Evolutionary conservation across 2,329 filamentous ascomycete genomes (phyloP), one percentile per base, ranked within the genome.

Genomic region (Lasiodiplodia hormozganensis): DNA sequence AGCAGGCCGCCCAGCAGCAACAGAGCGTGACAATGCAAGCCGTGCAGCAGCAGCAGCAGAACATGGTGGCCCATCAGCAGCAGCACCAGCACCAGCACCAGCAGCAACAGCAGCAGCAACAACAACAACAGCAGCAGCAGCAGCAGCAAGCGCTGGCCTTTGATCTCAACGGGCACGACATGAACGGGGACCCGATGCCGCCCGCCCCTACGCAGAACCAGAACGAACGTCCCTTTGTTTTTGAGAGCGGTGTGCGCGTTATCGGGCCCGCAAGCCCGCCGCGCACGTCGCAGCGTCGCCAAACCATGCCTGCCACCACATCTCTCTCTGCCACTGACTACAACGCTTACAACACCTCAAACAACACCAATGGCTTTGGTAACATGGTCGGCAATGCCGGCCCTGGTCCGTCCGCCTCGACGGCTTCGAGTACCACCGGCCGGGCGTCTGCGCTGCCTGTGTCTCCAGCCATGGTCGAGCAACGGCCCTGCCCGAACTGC

Each of bases 1-100:
- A 62, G 43, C 58, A 62, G 58, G 58, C 10, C 11, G 62, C 68
- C 31, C 31, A 34, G 62, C 69, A 62, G 54, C 72, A 73, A 65
- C 70, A 69, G 52, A 70, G 71, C 21, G 68, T 68, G 14, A 71
- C 71, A 60, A 62, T 60, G 43, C 68, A 56, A 53, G 65, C 53
- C 10, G 58, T 62, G 64, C 65, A 54, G 62, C 73, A 70, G 60
- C 73, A 70, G 60, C 67, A 62, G 43, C 58, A 62, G 23, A 62
- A 31, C 58, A 51, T 62, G 58, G 58, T 51, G 16, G 58, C 43
- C 49, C 58, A 62, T 18, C 58, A 56, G 40, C 72, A 71, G 14
- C 56, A 49, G 4, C 58, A 62, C n/a, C 62, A 65, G 16, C 65
- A 54, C 52, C 73, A 70, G 47, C 67, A 56, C n/a, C 72, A 71